Conservation (phyloP, 2,329 filamentous ascomycete species). For the Paracamarosporium sp. region DNA sequence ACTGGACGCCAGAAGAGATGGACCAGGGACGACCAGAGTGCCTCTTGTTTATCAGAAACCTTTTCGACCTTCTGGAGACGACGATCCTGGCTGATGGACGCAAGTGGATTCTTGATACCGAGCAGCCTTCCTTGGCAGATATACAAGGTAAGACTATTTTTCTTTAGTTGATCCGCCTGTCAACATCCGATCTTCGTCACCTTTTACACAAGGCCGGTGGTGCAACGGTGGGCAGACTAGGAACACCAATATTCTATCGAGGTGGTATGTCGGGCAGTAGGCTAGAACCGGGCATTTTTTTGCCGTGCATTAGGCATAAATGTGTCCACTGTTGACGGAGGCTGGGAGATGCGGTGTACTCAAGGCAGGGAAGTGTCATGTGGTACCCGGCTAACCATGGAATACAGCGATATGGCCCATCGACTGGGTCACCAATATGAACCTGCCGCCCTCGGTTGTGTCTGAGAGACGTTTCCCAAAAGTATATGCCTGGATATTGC, state of each 20-base stretch:
- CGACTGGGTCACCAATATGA: slow-evolving; percentile 66
- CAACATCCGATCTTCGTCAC: neutral
- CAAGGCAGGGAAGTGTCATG: neutral
- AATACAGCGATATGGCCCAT: slow-evolving; percentile 64
- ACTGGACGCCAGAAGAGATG: slow-evolving; percentile 47
- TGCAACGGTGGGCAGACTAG: neutral
- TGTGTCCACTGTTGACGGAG: neutral
- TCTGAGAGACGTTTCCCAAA: slow-evolving; percentile 62
- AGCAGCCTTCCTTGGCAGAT: slow-evolving; percentile 64
- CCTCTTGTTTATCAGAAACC: slow-evolving; percentile 58
- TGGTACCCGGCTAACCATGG: slow-evolving; percentile 5
- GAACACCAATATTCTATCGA: neutral
- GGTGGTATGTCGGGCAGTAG: neutral
- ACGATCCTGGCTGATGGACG: slow-evolving; percentile 68
- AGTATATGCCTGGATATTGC: slow-evolving; percentile 68
- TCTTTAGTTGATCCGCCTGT: neutral
- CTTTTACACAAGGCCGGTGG: neutral
- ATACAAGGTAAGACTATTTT: slow-evolving; percentile 61
- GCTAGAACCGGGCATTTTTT: neutral
- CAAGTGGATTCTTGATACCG: slow-evolving; percentile 65
- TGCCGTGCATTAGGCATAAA: slow-evolving; percentile 4
- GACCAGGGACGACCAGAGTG: slow-evolving; percentile 59
- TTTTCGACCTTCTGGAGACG: slow-evolving; percentile 65
- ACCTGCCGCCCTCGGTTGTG: slow-evolving; percentile 62
- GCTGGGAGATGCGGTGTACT: slow-evolving; percentile 6